phyloP scores from a whole-genome alignment of 1,284 basidiomycete species.

The Microstroma glucosiphilum region DNA sequence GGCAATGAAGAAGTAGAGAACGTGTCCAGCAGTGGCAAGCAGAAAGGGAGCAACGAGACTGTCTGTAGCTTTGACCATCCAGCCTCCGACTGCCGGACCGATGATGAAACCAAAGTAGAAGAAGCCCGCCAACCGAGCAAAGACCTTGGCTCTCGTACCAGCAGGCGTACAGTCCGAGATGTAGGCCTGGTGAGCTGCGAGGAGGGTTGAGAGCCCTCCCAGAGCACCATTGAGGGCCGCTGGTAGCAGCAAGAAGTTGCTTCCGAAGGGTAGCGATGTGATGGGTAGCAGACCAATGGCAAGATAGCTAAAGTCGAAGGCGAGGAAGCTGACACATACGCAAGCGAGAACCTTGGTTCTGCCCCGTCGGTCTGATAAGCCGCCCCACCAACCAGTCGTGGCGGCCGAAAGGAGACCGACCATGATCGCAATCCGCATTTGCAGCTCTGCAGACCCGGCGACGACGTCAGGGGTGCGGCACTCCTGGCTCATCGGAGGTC shows the following conservation, averaged over 20 bases:
- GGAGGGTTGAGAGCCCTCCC: constrained; percentile 77
- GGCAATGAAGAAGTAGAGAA: constrained; percentile 30
- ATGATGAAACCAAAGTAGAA: constrained; percentile 40
- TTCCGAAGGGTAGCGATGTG: constrained; percentile 53
- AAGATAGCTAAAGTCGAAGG: constrained; percentile 59
- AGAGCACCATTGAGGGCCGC: constrained; percentile 74
- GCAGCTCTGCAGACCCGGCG: constrained; percentile 27
- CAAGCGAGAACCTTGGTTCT: constrained; percentile 68
- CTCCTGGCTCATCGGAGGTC: constrained; percentile 14
- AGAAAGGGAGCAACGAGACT: constrained; percentile 35
- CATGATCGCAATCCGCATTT: constrained; percentile 60
- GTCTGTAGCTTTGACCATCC: constrained; percentile 34
- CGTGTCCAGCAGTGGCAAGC: constrained; percentile 29
- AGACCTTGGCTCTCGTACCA: constrained; percentile 39
- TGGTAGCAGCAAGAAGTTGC: constrained; percentile 73
- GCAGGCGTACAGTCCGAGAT: constrained; percentile 52
- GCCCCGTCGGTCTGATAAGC: constrained; percentile 70
- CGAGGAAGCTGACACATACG: constrained; percentile 65
- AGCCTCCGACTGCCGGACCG: constrained; percentile 43
- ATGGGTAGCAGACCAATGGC: constrained; percentile 23
- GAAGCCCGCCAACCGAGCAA: constrained; percentile 38
- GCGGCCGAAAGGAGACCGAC: constrained; percentile 76
- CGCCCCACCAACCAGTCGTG: constrained; percentile 82
- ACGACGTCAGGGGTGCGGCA: constrained; percentile 35
- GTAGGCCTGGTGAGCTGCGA: constrained; percentile 74